These are phyloP conservation scores for sunflower (Helianthus annuus) DNA, from an alignment of 129 eudicot species.

Conservation along the genomic window DNA sequence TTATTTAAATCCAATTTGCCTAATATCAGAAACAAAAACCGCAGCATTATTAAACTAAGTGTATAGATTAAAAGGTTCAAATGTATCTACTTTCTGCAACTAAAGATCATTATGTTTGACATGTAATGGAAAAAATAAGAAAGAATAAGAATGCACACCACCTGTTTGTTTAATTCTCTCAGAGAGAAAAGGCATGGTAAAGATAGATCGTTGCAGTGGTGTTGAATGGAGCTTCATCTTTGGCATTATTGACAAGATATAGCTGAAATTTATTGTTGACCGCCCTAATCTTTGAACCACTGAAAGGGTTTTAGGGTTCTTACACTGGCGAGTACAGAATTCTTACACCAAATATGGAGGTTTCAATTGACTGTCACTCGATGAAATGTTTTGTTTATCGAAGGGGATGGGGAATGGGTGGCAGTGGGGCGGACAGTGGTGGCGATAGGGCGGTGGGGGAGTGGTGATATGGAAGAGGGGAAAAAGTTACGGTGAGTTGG, in stretches of 20 bases:
- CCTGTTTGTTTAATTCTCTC: constrained; percentile 89
- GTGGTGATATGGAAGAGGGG: too few species aligned
- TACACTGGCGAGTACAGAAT: constrained; percentile 2
- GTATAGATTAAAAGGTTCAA: constrained; percentile 6
- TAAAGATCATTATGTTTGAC: not conserved
- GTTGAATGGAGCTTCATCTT: constrained; percentile 30
- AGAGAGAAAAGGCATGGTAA: constrained; percentile 44
- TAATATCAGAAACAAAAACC: not conserved
- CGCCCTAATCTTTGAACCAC: not conserved
- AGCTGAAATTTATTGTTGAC: not conserved
- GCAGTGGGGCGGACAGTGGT: too few species aligned
- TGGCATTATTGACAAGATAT: not conserved
- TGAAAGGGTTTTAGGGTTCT: not conserved
- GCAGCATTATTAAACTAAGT: not conserved
- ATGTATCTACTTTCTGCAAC: constrained; percentile 10
- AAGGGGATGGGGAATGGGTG: too few species aligned
- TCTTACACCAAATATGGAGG: not conserved
- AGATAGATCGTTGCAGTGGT: constrained; percentile 43
- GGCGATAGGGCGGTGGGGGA: too few species aligned
- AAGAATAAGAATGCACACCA: constrained; percentile 8
- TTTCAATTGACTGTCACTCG: not conserved
- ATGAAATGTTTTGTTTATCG: too few species aligned
- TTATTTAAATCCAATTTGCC: too few species aligned
- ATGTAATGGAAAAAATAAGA: not conserved
- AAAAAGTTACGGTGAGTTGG: too few species aligned